A percentile compares a stretch with the other conserved stretches of the same genome.
Evolutionary conservation across 495 filamentous ascomycete species (phyloP).

Genomic region (Amorphotheca resinae): DNA sequence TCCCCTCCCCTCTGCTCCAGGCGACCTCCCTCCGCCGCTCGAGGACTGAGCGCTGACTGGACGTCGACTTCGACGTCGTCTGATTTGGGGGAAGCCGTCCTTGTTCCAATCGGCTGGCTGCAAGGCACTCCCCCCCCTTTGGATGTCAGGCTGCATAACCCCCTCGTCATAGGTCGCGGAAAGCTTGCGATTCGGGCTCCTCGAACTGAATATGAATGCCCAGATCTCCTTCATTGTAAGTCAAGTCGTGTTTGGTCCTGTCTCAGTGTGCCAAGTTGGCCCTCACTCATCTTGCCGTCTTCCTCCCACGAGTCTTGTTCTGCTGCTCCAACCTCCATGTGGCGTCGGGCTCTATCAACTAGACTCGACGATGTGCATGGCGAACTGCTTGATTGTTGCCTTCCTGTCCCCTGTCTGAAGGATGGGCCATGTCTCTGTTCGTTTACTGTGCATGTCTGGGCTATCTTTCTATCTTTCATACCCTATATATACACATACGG

Average conservation of each 20-base stretch:
- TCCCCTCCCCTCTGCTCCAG: too few species aligned
- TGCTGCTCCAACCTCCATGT: background rate
- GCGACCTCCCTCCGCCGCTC: too few species aligned
- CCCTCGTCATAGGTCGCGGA: constrained; percentile 9
- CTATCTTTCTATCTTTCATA: constrained; percentile 12
- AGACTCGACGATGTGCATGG: background rate
- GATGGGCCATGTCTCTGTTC: constrained; percentile 14
- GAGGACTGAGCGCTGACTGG: too few species aligned
- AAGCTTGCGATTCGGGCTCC: constrained; percentile 13
- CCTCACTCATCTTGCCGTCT: background rate
- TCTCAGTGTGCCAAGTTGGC: background rate
- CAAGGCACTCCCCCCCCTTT: constrained; percentile 18
- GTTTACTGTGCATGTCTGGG: constrained; percentile 11
- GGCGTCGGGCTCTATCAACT: background rate
- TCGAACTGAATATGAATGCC: constrained; percentile 34
- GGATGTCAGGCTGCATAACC: constrained; percentile 19
- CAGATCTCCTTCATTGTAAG: constrained; percentile 46
- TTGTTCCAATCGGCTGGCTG: constrained; percentile 13
- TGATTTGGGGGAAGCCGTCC: too few species aligned
- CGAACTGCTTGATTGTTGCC: background rate
- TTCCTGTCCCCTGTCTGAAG: constrained; percentile 2
- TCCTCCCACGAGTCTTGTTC: background rate
- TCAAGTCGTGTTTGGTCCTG: constrained; percentile 5
- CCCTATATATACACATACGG: constrained; percentile 16
- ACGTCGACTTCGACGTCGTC: too few species aligned